Conservation (phyloP, 2,329 filamentous ascomycete genomes). For the Ascochyta rabiei region DNA sequence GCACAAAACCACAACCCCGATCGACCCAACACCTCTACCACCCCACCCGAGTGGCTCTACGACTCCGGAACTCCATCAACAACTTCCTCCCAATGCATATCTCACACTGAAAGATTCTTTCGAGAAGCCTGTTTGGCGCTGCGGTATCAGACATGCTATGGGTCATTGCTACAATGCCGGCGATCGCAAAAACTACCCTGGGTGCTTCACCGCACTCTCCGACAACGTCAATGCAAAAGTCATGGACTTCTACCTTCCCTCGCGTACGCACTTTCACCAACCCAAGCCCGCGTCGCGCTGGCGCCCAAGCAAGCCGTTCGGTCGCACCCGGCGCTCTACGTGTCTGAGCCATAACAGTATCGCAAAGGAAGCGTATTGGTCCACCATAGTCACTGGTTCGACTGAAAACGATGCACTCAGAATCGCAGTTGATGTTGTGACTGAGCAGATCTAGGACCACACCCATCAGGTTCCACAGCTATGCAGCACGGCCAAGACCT, state of each 20-base stretch:
- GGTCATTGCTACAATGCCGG: constrained; percentile 40
- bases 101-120: constrained; percentile 16
- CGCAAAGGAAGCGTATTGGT: constrained; percentile 35
- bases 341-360: constrained; percentile 30
- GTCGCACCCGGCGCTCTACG: constrained; percentile 9
- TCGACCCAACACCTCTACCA: not conserved
- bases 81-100: constrained; percentile 29
- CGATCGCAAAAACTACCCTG: constrained; percentile 29
- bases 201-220: constrained; percentile 28
- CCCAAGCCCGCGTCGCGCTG: constrained; percentile 22
- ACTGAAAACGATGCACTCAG: constrained; percentile 20
- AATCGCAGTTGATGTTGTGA: constrained; percentile 21
- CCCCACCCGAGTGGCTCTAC: constrained; percentile 22
- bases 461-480: constrained; percentile 31
- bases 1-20: not conserved
- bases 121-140: constrained; percentile 35
- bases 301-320: constrained; percentile 24
- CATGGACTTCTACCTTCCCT: constrained; percentile 40
- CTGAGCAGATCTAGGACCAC: constrained; percentile 25
- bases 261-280: constrained; percentile 22
- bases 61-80: constrained; percentile 27
- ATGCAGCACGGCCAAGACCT: constrained; percentile 38
- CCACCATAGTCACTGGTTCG: constrained; percentile 14
- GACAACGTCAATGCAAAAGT: constrained; percentile 10
- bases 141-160: constrained; percentile 33